Base-by-base conservation (phyloP, 495 filamentous ascomycete species). In the Tuber magnatum region DNA sequence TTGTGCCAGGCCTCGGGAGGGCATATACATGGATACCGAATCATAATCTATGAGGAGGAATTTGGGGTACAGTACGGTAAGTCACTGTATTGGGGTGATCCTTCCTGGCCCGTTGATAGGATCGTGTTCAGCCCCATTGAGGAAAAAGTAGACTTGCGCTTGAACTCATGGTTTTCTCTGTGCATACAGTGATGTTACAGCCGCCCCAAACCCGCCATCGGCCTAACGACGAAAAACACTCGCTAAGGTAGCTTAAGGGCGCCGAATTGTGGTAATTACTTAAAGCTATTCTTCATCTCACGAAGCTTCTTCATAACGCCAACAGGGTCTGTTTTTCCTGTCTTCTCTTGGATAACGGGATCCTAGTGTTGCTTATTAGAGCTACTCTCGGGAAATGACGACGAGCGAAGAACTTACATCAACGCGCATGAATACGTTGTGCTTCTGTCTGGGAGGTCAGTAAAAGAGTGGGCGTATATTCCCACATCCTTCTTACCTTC, bases 401-500 rank as follows among this genome's bases (percentile, higher is more conserved):
- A 76, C 3, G 40, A 48, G 24, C 35, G 6, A 24, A 42, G 56
- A 40, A 86, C 90, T 87, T 85, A 93, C 93, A 82, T 92, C 86
- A 73, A 95, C 88, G 74, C 90, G 88, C 95, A 99, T 98, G 80
- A 99, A 99, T 4, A 97, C 94, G 83, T 99, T 99, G 83, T 98
- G 94, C 83, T 93, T 84, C 94, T 96, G 81, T 6, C 10, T 65
- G 51, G 51, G 44, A 14, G 20, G 18, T 56, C n/a, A 78, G 56
- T 69, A 20, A 72, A 44, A 18, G 28, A 1, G 14, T 16, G 4
- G 28, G 28, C 14, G n/a, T 3, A 65, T 35, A 18, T 65, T 35
- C 28, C 28, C 18, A 20, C 14, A 65, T 28, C 65, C 35, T 12
- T 77, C 84, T 78, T 84, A 94, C 93, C 91, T 99, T 99, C 84